phyloP scores from a whole-genome alignment of 192 early-diverging fungal species.

The Cetraspora pellucida region DNA sequence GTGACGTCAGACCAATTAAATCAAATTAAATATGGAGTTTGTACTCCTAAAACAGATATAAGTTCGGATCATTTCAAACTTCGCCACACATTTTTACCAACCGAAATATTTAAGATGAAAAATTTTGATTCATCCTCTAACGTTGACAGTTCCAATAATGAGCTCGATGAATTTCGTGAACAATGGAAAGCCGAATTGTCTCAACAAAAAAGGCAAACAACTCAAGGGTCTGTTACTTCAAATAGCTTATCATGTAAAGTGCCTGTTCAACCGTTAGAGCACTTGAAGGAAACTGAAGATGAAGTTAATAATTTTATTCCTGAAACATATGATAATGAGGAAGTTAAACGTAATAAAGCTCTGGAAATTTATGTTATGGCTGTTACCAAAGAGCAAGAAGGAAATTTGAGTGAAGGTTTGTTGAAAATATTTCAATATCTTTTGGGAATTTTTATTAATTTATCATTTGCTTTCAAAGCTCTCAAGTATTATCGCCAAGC shows the following conservation, averaged over 20 bases:
- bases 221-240: neutral
- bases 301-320: neutral
- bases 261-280: neutral
- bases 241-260: too few species aligned
- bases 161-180: conserved; percentile 15
- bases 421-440: neutral
- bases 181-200: conserved; percentile 24
- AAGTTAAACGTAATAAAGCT: conserved; percentile 10
- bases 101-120: too few species aligned
- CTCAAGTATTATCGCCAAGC: conserved; percentile 41
- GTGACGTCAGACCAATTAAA: too few species aligned
- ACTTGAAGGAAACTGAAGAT: neutral
- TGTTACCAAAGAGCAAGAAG: conserved; percentile 41
- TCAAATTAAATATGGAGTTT: too few species aligned
- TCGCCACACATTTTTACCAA: too few species aligned
- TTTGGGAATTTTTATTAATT: neutral
- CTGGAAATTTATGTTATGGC: conserved; percentile 43
- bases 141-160: neutral
- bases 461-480: conserved; percentile 29
- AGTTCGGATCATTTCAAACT: too few species aligned
- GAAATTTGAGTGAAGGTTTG: conserved; percentile 41
- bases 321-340: neutral
- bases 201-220: neutral
- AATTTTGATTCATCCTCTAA: too few species aligned
- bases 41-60: too few species aligned